These are phyloP conservation scores for Nakaseomyces sp. DNA, from an alignment of 1,139 yeast species.

Conservation along the genomic window DNA sequence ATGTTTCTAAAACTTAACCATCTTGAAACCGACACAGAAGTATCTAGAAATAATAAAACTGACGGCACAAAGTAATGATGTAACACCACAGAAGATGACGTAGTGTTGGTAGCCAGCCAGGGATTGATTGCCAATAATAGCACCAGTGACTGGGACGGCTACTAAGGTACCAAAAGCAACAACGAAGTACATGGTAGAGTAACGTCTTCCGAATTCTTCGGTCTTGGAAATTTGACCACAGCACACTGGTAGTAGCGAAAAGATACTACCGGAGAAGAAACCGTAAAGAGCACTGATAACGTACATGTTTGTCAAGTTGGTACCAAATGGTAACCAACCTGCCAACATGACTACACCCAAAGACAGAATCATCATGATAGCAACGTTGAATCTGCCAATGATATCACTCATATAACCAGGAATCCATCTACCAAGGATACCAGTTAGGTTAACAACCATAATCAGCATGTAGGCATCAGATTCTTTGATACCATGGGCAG, in stretches of 20 bases:
- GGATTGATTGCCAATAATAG: constrained; percentile 33
- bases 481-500: constrained; percentile 37
- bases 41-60: constrained; percentile 21
- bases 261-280: constrained; percentile 43
- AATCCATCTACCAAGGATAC: constrained; percentile 42
- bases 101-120: constrained; percentile 18
- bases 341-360: constrained; percentile 37
- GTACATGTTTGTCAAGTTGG: constrained; percentile 35
- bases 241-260: constrained; percentile 43
- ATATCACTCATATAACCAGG: constrained; percentile 44
- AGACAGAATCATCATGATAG: constrained; percentile 35
- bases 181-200: constrained; percentile 59
- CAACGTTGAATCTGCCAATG: constrained; percentile 46
- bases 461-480: constrained; percentile 39
- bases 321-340: constrained; percentile 40
- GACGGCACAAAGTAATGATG: constrained; percentile 15
- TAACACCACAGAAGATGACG: constrained; percentile 21
- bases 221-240: constrained; percentile 57
- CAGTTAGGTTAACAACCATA: constrained; percentile 42
- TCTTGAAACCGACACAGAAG: constrained; percentile 19
- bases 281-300: constrained; percentile 46
- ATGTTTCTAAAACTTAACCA: constrained; percentile 14
- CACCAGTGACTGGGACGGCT: constrained; percentile 48
- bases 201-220: constrained; percentile 57
- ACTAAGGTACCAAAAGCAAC: constrained; percentile 52